Evolutionary conservation across 345 rosid species (phyloP).

Genomic region (Aquilaria sinensis): DNA sequence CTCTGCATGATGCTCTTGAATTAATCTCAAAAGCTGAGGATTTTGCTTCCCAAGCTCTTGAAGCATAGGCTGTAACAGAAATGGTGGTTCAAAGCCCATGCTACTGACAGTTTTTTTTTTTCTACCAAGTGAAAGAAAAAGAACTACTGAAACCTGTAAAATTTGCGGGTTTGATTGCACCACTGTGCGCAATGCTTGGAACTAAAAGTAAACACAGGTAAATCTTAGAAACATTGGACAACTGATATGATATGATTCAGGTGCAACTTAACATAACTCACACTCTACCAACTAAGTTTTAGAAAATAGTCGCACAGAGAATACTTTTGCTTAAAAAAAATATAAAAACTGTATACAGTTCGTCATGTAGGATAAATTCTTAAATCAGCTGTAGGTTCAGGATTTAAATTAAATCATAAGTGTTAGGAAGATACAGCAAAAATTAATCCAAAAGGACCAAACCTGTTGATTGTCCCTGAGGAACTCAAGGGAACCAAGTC

Average conservation of each 20-base stretch:
- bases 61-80: constrained; percentile 83
- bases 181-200: constrained; percentile 89
- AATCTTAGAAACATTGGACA: too few relatives aligned
- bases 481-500: constrained; percentile 83
- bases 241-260: too few relatives aligned
- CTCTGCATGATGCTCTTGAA: constrained; percentile 91
- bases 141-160: constrained; percentile 51
- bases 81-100: constrained; percentile 12
- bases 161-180: constrained; percentile 97
- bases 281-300: too few relatives aligned
- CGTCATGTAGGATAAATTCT: too few relatives aligned
- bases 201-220: constrained; percentile 33
- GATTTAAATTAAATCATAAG: too few relatives aligned
- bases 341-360: too few relatives aligned
- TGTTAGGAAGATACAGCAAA: constrained; percentile 2
- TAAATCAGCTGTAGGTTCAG: too few relatives aligned
- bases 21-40: constrained; percentile 83
- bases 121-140: not conserved
- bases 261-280: too few relatives aligned
- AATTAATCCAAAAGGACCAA: constrained; percentile 4
- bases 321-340: too few relatives aligned
- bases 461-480: constrained; percentile 96
- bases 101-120: not conserved
- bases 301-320: too few relatives aligned
- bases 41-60: constrained; percentile 99